Percentiles rank a stretch among this genome's conserved stretches.
These are phyloP conservation scores for Russula sp. DNA, from an alignment of 768 basidiomycete genomes.

Conservation along the genomic window DNA sequence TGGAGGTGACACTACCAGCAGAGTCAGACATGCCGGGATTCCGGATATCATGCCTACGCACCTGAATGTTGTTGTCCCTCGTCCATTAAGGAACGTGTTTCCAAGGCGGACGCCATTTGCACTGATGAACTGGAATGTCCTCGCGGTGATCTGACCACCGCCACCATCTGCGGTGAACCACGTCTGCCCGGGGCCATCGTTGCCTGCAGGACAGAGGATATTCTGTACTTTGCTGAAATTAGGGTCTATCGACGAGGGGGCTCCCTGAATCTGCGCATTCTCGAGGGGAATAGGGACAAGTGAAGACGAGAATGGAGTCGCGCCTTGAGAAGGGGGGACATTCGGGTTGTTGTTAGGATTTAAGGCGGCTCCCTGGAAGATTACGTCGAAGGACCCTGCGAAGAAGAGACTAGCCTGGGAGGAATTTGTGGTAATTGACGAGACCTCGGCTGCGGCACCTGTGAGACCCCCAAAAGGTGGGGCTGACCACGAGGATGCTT, in stretches of 20 bases:
- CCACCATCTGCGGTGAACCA: constrained; percentile 80
- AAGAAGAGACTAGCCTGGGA: constrained; percentile 76
- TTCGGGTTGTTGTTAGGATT: constrained; percentile 79
- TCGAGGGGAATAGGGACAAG: constrained; percentile 74
- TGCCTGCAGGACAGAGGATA: constrained; percentile 83
- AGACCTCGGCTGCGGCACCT: constrained; percentile 62
- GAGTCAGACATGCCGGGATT: constrained; percentile 16
- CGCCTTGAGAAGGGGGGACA: constrained; percentile 74
- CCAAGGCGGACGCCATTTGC: constrained; percentile 82
- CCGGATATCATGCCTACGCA: constrained; percentile 33
- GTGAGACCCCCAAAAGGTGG: constrained; percentile 79
- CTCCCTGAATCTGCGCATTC: constrained; percentile 50
- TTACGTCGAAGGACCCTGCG: constrained; percentile 79
- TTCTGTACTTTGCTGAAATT: constrained; percentile 58
- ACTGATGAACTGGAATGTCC: constrained; percentile 66
- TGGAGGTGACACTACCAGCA: constrained; percentile 62
- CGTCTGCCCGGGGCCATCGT: constrained; percentile 69
- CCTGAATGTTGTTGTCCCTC: constrained; percentile 88
- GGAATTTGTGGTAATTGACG: constrained; percentile 68
- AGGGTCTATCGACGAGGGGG: constrained; percentile 54
- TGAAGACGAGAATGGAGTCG: constrained; percentile 83
- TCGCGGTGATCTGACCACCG: constrained; percentile 66
- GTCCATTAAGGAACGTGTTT: constrained; percentile 77
- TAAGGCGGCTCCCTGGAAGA: constrained; percentile 50
- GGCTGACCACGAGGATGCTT: constrained; percentile 61